These are phyloP conservation scores for Botrytis paeoniae DNA, from an alignment of 2,329 filamentous ascomycete species.

Conservation along the genomic window DNA sequence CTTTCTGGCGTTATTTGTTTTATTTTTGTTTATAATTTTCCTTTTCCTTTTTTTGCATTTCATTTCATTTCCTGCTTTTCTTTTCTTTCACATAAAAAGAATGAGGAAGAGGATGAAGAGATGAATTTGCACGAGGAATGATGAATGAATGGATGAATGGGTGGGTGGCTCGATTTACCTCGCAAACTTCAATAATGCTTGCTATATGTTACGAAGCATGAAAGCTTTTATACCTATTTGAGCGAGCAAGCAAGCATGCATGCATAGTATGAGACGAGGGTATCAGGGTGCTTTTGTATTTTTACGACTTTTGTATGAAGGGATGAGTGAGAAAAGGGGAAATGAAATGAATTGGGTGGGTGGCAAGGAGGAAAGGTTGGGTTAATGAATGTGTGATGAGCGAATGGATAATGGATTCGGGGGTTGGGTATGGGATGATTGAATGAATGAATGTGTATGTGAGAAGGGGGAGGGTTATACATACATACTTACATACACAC, in stretches of 20 bases:
- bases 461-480: neutral
- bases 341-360: neutral
- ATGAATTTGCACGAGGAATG: neutral
- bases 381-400: constrained; percentile 4
- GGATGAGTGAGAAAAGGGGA: neutral
- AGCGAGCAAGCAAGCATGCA: neutral
- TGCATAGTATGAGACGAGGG: neutral
- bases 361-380: neutral
- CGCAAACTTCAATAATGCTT: neutral
- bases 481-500: neutral
- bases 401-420: neutral
- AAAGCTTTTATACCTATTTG: neutral
- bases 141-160: neutral
- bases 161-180: neutral
- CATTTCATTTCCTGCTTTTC: neutral
- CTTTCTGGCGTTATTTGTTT: constrained; percentile 11
- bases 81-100: neutral
- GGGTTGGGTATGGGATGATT: neutral
- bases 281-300: neutral
- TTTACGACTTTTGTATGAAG: neutral
- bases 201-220: neutral
- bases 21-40: neutral
- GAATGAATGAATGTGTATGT: neutral
- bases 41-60: neutral
- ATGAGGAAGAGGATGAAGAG: neutral